Evolutionary conservation across 345 rosid genomes (phyloP).

Genomic region (Salix exigua): DNA sequence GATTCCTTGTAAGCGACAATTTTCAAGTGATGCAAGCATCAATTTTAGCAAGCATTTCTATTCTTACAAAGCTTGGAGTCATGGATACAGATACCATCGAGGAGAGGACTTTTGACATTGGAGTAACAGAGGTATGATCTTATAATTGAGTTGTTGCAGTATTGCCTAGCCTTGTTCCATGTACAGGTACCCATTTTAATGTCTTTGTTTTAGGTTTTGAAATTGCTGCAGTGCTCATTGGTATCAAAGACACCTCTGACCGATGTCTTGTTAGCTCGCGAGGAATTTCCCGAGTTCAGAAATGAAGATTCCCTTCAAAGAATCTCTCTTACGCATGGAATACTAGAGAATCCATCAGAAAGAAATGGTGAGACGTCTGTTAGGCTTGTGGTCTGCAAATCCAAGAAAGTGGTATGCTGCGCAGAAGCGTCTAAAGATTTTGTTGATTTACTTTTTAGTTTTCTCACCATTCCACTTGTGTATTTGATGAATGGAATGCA

Average conservation of each 20-base stretch:
- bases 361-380: not conserved
- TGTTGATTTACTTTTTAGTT: conserved; percentile 27
- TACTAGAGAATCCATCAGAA: not conserved
- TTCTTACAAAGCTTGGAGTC: conserved; percentile 16
- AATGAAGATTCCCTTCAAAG: not conserved
- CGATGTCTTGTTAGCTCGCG: conserved; percentile 8
- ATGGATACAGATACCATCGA: conserved; percentile 1
- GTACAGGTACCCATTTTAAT: not conserved
- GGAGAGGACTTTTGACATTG: conserved; percentile 2
- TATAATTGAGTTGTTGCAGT: not conserved
- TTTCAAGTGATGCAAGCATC: conserved; percentile 13
- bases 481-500: conserved; percentile 7
- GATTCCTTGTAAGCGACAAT: conserved; percentile 10
- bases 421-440: conserved; percentile 26
- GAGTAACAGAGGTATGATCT: conserved; percentile 11
- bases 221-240: conserved; percentile 14
- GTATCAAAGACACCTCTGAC: conserved; percentile 17
- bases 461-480: conserved; percentile 32
- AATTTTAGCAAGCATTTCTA: not conserved
- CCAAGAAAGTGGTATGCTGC: conserved; percentile 15
- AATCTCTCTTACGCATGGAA: not conserved
- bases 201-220: conserved; percentile 21
- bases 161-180: no score
- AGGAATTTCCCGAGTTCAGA: not conserved
- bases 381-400: conserved; percentile 22